phyloP scores from a whole-genome alignment of 257 asterid genomes.

The Ophiorrhiza pumila region DNA sequence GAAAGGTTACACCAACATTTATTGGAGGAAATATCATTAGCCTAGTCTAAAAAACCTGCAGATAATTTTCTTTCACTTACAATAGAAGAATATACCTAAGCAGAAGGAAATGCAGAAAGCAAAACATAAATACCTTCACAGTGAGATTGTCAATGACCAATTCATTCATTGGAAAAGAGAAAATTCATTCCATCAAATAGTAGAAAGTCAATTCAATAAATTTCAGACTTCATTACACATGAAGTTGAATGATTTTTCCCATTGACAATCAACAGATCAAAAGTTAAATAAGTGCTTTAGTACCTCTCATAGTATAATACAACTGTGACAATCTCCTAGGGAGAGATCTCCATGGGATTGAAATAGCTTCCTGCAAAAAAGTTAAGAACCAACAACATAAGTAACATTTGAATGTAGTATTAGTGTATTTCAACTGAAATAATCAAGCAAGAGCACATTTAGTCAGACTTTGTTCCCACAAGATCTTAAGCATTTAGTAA shows the following conservation, averaged over 20 bases:
- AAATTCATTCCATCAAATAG: neutral
- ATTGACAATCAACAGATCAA: neutral
- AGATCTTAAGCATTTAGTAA: no score
- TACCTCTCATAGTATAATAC: constrained; percentile 93
- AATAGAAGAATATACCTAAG: neutral
- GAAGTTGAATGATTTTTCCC: neutral
- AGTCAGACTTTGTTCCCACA: neutral
- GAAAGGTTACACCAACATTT: neutral
- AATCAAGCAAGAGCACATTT: neutral
- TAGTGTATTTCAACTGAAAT: neutral
- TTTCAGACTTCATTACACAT: neutral
- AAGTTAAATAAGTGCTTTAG: neutral
- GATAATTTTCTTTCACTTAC: neutral
- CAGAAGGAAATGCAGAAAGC: neutral
- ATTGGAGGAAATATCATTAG: neutral
- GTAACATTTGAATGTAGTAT: neutral
- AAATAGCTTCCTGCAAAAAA: constrained; percentile 67
- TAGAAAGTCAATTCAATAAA: neutral
- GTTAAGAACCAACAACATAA: constrained; percentile 16
- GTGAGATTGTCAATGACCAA: constrained; percentile 74
- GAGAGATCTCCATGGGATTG: constrained; percentile 85
- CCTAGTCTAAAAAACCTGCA: neutral
- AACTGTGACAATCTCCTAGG: constrained; percentile 79
- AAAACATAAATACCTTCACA: constrained; percentile 61
- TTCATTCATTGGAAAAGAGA: constrained; percentile 74